Evolutionary conservation across 371 early-diverging fungal genomes (phyloP), one percentile per base, ranked within the genome.

Genomic region (Mucor lusitanicus): DNA sequence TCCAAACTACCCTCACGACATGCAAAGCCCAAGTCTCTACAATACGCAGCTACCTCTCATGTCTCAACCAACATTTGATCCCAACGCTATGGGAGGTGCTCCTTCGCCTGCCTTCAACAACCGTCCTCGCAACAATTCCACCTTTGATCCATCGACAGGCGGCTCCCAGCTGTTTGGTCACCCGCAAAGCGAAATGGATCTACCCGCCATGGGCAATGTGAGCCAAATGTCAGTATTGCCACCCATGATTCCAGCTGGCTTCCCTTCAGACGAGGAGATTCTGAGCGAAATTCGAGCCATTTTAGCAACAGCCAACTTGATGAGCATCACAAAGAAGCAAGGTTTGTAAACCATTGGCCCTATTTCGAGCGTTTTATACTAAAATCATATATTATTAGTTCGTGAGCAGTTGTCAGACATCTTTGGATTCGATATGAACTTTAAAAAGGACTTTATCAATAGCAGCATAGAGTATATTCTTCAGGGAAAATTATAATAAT

Each of bases 391-490:
- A 30, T 11, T 27, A 40, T 27, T 75, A 86, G 95, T 97, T n/a
- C 81, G 97, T 19, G 91, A 94, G 67, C 88, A 91, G 69, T 73
- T 97, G 56, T 77, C 85, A 15, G 67, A 77, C 11, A 80, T 86
- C 56, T 96, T 94, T 76, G 91, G 91, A 4, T 85, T 91, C 27
- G 96, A 96, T 61, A 78, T 97, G 82, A 84, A 82, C 12, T 74
- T 85, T 2, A 83, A 89, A 73, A 94, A 94, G 74, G 94, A 95
- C 48, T 94, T 88, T 70, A 95, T 97, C 70, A 92, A 96, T 73
- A 80, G 83, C 46, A 87, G 88, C 61, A 96, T 97, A 63, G 96
- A 95, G 72, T 70, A 80, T 13, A 76, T 87, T 46, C 68, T 85
- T 46, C 81, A 81, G 65, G 79, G 76, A 42, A 77, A 75, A 54